phyloP scores from a whole-genome alignment of 805 yeast species.

The Monosporozyma servazzii region DNA sequence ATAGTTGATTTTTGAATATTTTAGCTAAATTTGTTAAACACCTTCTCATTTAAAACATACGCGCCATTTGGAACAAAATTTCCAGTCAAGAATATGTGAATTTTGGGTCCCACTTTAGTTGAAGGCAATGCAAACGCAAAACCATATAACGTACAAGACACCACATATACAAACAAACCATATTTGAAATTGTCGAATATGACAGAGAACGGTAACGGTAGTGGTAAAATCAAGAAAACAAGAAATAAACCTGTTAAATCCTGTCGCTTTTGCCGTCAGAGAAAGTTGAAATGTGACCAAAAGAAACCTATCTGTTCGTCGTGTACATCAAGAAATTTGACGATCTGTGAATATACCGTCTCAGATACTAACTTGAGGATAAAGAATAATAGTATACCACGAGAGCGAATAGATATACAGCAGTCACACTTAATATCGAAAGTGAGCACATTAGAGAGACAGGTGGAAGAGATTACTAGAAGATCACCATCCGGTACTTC shows the following conservation, averaged over 20 bases:
- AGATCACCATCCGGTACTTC: neutral
- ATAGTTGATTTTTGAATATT: too few relatives aligned
- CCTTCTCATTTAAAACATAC: too few relatives aligned
- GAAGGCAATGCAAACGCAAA: neutral
- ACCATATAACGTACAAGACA: neutral
- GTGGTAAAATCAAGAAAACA: neutral
- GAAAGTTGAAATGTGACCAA: slow-evolving; percentile 27
- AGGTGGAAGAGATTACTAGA: neutral
- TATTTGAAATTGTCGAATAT: too few relatives aligned
- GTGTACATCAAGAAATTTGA: slow-evolving; percentile 14
- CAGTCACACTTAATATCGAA: neutral
- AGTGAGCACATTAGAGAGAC: neutral
- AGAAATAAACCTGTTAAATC: slow-evolving; percentile 24
- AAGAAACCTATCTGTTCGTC: slow-evolving; percentile 23
- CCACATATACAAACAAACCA: too few relatives aligned
- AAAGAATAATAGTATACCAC: neutral
- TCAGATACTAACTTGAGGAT: neutral
- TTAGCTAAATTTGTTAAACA: too few relatives aligned
- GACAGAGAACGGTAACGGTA: neutral
- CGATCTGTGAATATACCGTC: slow-evolving; percentile 13
- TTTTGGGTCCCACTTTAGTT: neutral
- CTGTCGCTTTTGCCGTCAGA: slow-evolving; percentile 22
- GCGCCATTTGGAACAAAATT: neutral
- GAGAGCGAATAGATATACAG: neutral
- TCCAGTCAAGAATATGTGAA: neutral